These are phyloP conservation scores for Amesomyces nigricolor DNA, from an alignment of 2,329 filamentous ascomycete genomes.

Conservation along the genomic window DNA sequence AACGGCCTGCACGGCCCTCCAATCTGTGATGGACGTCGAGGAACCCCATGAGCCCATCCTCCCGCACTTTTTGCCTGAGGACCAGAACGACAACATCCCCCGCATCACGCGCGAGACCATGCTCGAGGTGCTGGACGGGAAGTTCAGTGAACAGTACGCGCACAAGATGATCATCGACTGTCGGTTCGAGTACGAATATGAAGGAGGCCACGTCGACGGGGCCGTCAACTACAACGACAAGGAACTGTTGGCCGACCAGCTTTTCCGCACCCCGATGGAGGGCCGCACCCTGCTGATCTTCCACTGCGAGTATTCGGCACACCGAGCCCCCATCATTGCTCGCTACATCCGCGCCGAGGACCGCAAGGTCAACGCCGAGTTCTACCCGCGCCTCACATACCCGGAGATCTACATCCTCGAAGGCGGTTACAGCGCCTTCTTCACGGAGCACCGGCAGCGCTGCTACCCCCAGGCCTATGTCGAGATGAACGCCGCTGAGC, in stretches of 20 bases:
- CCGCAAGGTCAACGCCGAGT: conserved; percentile 75
- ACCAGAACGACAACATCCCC: conserved; percentile 78
- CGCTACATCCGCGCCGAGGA: conserved; percentile 88
- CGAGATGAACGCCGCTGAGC: conserved; percentile 89
- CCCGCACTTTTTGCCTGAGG: conserved; percentile 77
- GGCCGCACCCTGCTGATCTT: conserved; percentile 80
- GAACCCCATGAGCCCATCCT: conserved; percentile 67
- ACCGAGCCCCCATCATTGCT: conserved; percentile 93
- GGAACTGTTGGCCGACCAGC: conserved; percentile 70
- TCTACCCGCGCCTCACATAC: conserved; percentile 85
- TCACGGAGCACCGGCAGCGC: conserved; percentile 66
- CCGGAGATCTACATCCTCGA: conserved; percentile 97
- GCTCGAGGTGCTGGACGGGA: conserved; percentile 80
- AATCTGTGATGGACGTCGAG: conserved; percentile 79
- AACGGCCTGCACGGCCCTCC: conserved; percentile 46
- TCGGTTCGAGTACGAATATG: conserved; percentile 97
- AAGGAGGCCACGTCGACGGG: conserved; percentile 88
- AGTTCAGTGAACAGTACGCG: conserved; percentile 69
- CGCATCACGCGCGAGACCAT: conserved; percentile 79
- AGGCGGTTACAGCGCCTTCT: conserved; percentile 94
- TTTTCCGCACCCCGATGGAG: conserved; percentile 64
- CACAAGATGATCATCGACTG: conserved; percentile 89
- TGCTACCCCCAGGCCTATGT: conserved; percentile 96
- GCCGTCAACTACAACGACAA: conserved; percentile 98
- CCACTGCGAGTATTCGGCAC: conserved; percentile 97